Evolutionary conservation across 495 filamentous ascomycete species (phyloP).

Genomic region (Halenospora varia): DNA sequence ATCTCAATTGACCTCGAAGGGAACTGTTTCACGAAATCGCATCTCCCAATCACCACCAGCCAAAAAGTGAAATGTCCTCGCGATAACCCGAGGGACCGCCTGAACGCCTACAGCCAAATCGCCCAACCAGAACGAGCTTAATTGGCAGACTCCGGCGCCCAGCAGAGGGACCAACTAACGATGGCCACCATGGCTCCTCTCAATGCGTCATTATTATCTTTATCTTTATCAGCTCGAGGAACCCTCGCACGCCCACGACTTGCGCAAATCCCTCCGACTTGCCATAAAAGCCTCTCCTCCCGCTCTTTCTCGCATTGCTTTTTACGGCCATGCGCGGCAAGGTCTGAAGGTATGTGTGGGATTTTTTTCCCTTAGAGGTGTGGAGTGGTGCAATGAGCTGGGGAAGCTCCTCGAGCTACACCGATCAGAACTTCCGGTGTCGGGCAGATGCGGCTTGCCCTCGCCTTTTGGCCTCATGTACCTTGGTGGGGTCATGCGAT

Average conservation of each 20-base stretch:
- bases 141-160: background rate
- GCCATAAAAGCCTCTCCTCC: slow-evolving; percentile 1
- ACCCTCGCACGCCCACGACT: slow-evolving; percentile 1
- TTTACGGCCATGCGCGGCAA: slow-evolving; percentile 9
- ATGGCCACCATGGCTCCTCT: slow-evolving; percentile 11
- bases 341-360: slow-evolving; percentile 21
- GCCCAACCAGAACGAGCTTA: background rate
- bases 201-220: slow-evolving; percentile 20
- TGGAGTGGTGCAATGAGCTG: background rate
- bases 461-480: background rate
- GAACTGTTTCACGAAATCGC: background rate
- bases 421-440: slow-evolving; percentile 10
- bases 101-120: no score
- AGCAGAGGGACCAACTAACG: background rate
- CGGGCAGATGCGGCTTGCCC: slow-evolving; percentile 13
- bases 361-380: no score
- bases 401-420: background rate
- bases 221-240: slow-evolving; percentile 11
- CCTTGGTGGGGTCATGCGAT: slow-evolving; percentile 20
- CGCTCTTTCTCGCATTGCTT: slow-evolving; percentile 14
- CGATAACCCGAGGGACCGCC: background rate
- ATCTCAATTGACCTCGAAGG: background rate
- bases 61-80: background rate
- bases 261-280: background rate
- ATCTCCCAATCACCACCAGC: background rate